A percentile compares a stretch with the other conserved stretches of the same genome.
These are phyloP conservation scores for Sugiyamaella marilandica DNA, from an alignment of 805 yeast genomes.

Conservation along the genomic window DNA sequence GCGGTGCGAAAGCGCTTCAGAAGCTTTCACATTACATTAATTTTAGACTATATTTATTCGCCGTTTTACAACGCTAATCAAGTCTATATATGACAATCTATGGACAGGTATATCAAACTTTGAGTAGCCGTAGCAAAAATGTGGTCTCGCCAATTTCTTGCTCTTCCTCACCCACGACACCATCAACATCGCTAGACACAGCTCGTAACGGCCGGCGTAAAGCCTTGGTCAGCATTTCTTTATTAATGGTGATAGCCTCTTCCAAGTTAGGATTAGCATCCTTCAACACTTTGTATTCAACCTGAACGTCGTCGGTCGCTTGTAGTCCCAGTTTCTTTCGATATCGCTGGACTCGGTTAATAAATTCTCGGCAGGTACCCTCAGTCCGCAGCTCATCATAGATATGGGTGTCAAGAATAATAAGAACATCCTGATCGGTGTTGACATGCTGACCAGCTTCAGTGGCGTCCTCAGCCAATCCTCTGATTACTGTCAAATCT, in stretches of 20 bases:
- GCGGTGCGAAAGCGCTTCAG: no score
- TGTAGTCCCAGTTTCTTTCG: constrained; percentile 94
- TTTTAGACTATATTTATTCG: no score
- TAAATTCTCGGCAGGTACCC: constrained; percentile 93
- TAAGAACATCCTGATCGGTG: constrained; percentile 82
- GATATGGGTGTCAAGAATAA: constrained; percentile 81
- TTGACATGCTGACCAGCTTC: constrained; percentile 78
- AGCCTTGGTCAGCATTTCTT: constrained; percentile 67
- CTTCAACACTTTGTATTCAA: constrained; percentile 65
- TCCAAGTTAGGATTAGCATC: constrained; percentile 44
- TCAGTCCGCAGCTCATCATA: constrained; percentile 87
- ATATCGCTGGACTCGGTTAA: constrained; percentile 94
- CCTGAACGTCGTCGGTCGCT: constrained; percentile 91
- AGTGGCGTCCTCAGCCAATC: constrained; percentile 58
- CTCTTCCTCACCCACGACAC: constrained; percentile 80
- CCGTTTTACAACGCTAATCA: no score
- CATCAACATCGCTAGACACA: constrained; percentile 39
- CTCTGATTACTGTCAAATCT: constrained; percentile 87
- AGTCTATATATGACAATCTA: background rate
- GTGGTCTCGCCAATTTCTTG: constrained; percentile 70
- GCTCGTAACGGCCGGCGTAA: constrained; percentile 54
- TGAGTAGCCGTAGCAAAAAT: constrained; percentile 72
- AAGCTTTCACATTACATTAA: no score
- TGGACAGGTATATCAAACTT: constrained; percentile 33
- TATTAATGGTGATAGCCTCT: constrained; percentile 57